phyloP scores from a whole-genome alignment of 1,284 basidiomycete species.

The Tilletiaria anomala region DNA sequence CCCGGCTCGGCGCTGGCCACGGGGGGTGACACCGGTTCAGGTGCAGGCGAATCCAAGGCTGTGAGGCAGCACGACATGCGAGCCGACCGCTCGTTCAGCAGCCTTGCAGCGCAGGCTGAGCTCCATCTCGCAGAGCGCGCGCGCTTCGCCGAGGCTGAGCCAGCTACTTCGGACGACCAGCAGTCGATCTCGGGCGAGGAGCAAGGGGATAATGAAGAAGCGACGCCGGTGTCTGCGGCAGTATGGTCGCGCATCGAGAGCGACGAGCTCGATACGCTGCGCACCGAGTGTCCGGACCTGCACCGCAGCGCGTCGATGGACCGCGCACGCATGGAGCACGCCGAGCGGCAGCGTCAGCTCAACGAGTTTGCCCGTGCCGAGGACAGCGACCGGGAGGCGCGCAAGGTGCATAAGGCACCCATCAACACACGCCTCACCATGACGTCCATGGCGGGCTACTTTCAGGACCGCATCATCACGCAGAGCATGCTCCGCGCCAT shows the following conservation, averaged over 20 bases:
- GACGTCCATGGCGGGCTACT: constrained; percentile 70
- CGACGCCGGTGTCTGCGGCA: neutral
- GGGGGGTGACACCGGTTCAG: too few relatives aligned
- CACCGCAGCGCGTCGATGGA: constrained; percentile 1
- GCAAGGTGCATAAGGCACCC: constrained; percentile 6
- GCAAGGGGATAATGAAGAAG: neutral
- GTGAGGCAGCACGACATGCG: too few relatives aligned
- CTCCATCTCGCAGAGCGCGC: constrained; percentile 28
- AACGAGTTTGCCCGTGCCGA: neutral
- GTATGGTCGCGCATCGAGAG: constrained; percentile 1
- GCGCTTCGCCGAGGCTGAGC: constrained; percentile 24
- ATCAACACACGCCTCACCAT: constrained; percentile 80
- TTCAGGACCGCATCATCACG: constrained; percentile 29
- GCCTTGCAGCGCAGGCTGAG: constrained; percentile 22
- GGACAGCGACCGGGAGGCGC: too few relatives aligned
- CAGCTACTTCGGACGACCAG: constrained; percentile 9
- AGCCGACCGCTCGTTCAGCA: constrained; percentile 10
- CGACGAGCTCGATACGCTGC: constrained; percentile 3
- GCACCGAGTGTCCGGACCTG: neutral
- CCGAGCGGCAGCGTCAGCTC: too few relatives aligned
- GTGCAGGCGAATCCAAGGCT: too few relatives aligned
- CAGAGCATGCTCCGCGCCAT: constrained; percentile 67
- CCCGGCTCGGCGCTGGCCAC: too few relatives aligned
- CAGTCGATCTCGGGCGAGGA: neutral
- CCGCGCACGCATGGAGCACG: neutral